These are phyloP conservation scores for Blumeriella jaapii DNA, from an alignment of 2,329 filamentous ascomycete genomes.

Conservation along the genomic window DNA sequence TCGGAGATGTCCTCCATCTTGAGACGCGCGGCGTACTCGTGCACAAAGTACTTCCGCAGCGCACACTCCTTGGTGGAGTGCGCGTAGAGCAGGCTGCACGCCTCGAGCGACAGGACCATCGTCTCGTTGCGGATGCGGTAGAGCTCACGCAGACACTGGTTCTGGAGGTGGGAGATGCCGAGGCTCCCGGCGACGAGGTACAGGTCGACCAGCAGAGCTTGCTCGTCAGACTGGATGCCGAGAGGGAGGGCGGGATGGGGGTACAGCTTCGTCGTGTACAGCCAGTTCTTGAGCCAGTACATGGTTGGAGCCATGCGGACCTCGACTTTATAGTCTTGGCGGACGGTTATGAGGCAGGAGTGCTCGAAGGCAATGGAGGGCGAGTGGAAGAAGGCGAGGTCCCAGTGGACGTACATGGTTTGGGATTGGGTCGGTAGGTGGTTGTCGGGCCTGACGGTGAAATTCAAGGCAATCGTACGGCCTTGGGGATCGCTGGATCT, in stretches of 20 bases:
- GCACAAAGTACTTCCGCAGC: conserved; percentile 1
- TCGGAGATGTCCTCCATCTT: not conserved
- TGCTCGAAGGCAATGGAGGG: not conserved
- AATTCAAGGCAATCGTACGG: not conserved
- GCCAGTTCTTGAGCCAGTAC: not conserved
- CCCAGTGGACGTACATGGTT: conserved; percentile 1
- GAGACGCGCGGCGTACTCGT: not conserved
- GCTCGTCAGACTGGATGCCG: not conserved
- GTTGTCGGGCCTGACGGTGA: not conserved
- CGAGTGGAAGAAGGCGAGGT: conserved; percentile 3
- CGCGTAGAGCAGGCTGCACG: not conserved
- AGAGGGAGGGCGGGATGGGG: not conserved
- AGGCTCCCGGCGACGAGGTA: conserved; percentile 7
- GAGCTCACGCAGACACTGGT: conserved; percentile 2
- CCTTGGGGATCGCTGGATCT: not conserved
- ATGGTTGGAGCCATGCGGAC: not conserved
- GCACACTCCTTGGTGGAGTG: not conserved
- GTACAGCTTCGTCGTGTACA: conserved; percentile 2
- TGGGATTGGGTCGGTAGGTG: not conserved
- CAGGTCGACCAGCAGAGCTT: conserved; percentile 5
- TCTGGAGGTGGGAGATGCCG: conserved; percentile 6
- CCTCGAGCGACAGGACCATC: not conserved
- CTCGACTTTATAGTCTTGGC: not conserved
- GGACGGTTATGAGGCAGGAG: not conserved
- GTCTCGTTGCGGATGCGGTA: not conserved